Evolutionary conservation across 345 rosid species (phyloP).

Genomic region (Salix exigua): DNA sequence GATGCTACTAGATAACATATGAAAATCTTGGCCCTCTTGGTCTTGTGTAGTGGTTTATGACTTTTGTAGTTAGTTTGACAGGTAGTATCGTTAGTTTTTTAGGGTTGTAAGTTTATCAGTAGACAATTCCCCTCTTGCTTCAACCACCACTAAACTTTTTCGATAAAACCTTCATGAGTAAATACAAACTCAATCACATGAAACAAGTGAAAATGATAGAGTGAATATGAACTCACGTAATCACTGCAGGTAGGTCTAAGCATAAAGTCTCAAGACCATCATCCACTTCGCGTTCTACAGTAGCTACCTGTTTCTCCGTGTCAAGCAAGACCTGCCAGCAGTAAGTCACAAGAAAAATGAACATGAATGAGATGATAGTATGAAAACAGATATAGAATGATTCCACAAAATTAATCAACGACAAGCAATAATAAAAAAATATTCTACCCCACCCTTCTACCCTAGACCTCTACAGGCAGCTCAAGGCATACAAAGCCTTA

Average conservation of each 20-base stretch:
- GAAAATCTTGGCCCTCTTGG: neutral
- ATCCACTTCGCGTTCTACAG: slow-evolving; percentile 91
- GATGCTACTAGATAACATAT: neutral
- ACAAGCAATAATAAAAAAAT: neutral
- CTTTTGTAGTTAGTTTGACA: neutral
- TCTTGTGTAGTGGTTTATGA: neutral
- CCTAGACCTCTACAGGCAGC: neutral
- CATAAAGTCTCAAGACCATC: slow-evolving; percentile 84
- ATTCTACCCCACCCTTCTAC: neutral
- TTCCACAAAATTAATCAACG: neutral
- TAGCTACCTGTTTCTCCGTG: slow-evolving; percentile 63
- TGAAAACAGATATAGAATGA: neutral
- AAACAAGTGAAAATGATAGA: neutral
- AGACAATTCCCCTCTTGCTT: neutral
- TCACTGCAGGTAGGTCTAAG: slow-evolving; percentile 79
- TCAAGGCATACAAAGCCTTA: neutral
- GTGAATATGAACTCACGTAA: slow-evolving; percentile 49
- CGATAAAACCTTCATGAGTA: neutral
- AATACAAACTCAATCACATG: neutral
- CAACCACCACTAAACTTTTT: neutral
- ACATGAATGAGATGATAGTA: neutral
- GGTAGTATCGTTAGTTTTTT: neutral
- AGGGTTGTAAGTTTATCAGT: neutral
- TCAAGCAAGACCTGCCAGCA: slow-evolving; percentile 70
- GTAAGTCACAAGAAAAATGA: slow-evolving; percentile 7